These are phyloP conservation scores for Chlorella variabilis DNA, from an alignment of 163 green algal species.

Conservation along the genomic window DNA sequence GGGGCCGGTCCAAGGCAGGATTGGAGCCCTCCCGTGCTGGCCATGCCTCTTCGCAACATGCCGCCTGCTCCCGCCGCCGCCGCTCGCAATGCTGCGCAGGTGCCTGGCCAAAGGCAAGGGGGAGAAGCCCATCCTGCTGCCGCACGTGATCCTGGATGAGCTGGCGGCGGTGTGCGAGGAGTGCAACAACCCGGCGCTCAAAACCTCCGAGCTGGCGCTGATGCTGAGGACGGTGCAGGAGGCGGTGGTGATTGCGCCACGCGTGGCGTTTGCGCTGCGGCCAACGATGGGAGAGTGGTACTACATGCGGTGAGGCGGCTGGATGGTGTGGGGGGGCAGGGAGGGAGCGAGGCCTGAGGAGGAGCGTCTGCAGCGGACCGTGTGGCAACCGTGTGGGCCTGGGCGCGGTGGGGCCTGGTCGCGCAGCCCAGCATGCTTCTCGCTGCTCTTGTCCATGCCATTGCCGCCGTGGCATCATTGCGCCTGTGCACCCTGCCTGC, in stretches of 20 bases:
- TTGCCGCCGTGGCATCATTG: too few relatives aligned
- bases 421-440: too few relatives aligned
- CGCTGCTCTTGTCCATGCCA: too few relatives aligned
- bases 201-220: conserved; percentile 34
- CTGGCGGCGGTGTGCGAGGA: conserved; percentile 45
- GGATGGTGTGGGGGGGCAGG: not conserved
- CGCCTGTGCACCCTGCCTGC: too few relatives aligned
- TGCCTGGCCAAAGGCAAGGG: conserved; percentile 37
- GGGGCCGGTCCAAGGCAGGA: too few relatives aligned
- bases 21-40: too few relatives aligned
- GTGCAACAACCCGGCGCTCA: conserved; percentile 27
- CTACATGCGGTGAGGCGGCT: conserved; percentile 51
- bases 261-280: conserved; percentile 68
- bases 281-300: conserved; percentile 66
- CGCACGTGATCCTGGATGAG: conserved; percentile 69
- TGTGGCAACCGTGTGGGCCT: too few relatives aligned
- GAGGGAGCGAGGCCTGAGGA: too few relatives aligned
- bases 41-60: too few relatives aligned
- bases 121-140: conserved; percentile 60
- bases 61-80: too few relatives aligned
- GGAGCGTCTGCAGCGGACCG: too few relatives aligned
- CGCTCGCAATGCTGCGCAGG: conserved; percentile 28
- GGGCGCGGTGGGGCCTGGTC: too few relatives aligned
- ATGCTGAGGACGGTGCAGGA: conserved; percentile 60
- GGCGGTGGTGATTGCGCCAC: conserved; percentile 56